These are phyloP conservation scores for Ceratocystis ficicola DNA, from an alignment of 2,329 filamentous ascomycete genomes.

Conservation along the genomic window DNA sequence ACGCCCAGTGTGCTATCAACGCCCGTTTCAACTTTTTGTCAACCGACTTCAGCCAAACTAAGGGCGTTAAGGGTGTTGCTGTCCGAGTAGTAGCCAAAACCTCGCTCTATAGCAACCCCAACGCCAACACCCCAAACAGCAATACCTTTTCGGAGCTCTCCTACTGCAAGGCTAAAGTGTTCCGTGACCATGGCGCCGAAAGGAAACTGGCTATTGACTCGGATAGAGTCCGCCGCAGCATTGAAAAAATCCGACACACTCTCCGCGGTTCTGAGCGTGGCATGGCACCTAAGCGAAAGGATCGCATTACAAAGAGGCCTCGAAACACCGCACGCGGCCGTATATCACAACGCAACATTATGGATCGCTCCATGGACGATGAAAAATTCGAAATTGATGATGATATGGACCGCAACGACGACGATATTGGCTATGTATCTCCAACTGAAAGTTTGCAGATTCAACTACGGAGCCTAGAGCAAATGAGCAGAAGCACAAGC, in stretches of 20 bases:
- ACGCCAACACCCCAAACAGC: slow-evolving; percentile 24
- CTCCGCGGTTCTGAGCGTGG: slow-evolving; percentile 18
- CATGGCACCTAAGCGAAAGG: slow-evolving; percentile 15
- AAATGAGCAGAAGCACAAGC: slow-evolving; percentile 78
- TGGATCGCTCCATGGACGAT: slow-evolving; percentile 15
- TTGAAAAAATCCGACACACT: slow-evolving; percentile 79
- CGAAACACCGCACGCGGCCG: slow-evolving; percentile 10
- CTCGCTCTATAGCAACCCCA: slow-evolving; percentile 42
- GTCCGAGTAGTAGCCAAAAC: slow-evolving; percentile 90
- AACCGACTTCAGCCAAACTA: slow-evolving; percentile 97
- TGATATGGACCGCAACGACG: slow-evolving; percentile 18
- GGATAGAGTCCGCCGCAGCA: slow-evolving; percentile 88
- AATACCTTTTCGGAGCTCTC: slow-evolving; percentile 54
- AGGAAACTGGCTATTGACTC: slow-evolving; percentile 90
- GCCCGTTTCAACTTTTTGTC: slow-evolving; percentile 98
- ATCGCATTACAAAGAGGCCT: slow-evolving; percentile 17
- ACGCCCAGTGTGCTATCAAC: slow-evolving; percentile 68
- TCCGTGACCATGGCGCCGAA: slow-evolving; percentile 90
- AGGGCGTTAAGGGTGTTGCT: slow-evolving; percentile 94
- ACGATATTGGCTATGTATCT: slow-evolving; percentile 17
- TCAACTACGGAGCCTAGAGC: slow-evolving; percentile 66
- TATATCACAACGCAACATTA: neutral
- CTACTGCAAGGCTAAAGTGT: slow-evolving; percentile 94
- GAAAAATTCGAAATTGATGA: slow-evolving; percentile 13
- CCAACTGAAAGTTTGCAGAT: slow-evolving; percentile 37